Percentiles rank a stretch among this genome's conserved stretches.
Conservation (phyloP, 225 moss, liverwort and hornwort genomes). For the Sphagnum contortum region DNA sequence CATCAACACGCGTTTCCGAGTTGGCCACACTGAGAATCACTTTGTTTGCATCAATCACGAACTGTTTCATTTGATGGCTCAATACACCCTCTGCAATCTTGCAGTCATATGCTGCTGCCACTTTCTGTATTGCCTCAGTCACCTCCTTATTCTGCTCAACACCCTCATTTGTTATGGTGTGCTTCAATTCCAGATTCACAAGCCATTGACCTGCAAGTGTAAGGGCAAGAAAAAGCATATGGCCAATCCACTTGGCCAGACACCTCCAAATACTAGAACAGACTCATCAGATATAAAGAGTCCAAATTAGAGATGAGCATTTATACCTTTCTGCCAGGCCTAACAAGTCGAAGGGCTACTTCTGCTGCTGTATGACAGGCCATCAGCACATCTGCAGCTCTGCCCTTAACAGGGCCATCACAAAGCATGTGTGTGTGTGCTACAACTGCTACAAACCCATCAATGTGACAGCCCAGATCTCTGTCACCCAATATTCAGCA, state of each 20-base stretch:
- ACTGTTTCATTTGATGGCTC: slow-evolving; percentile 99
- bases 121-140: slow-evolving; percentile 95
- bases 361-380: slow-evolving; percentile 87
- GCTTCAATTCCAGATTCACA: too few relatives aligned
- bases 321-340: slow-evolving; percentile 86
- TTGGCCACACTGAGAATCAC: slow-evolving; percentile 83
- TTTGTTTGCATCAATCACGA: slow-evolving; percentile 96
- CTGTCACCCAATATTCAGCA: slow-evolving; percentile 22
- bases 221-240: too few relatives aligned
- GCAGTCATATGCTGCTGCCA: slow-evolving; percentile 94
- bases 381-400: slow-evolving; percentile 90
- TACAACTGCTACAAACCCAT: slow-evolving; percentile 92
- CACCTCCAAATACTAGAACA: too few relatives aligned
- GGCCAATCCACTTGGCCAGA: too few relatives aligned
- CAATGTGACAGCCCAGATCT: slow-evolving; percentile 91
- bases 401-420: slow-evolving; percentile 84
- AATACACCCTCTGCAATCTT: slow-evolving; percentile 95
- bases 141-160: slow-evolving; percentile 87
- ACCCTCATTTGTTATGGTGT: not conserved
- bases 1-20: slow-evolving; percentile 90
- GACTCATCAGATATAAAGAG: too few relatives aligned
- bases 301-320: too few relatives aligned
- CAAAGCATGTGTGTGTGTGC: slow-evolving; percentile 89
- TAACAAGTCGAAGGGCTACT: slow-evolving; percentile 86
- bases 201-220: too few relatives aligned